Evolutionary conservation across 2,329 filamentous ascomycete genomes (phyloP).

Genomic region (Trichoderma arundinaceum): DNA sequence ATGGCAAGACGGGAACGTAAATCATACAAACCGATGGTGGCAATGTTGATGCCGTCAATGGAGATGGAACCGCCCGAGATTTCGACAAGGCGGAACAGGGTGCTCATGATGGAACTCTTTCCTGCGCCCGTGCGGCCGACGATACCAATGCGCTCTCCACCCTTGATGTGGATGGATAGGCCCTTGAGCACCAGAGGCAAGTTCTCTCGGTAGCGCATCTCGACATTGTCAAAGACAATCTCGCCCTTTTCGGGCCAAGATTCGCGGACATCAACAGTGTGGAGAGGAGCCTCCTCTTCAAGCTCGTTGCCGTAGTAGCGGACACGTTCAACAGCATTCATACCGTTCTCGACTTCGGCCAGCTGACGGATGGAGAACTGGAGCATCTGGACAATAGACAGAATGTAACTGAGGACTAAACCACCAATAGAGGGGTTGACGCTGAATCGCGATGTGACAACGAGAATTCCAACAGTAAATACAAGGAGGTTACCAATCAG

Average conservation of each 20-base stretch:
- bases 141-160: constrained; percentile 80
- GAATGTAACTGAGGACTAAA: constrained; percentile 89
- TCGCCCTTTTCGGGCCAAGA: constrained; percentile 88
- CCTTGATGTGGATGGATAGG: constrained; percentile 72
- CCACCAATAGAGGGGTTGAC: constrained; percentile 85
- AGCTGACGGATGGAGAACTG: constrained; percentile 94
- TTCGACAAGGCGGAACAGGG: constrained; percentile 77
- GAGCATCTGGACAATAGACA: constrained; percentile 92
- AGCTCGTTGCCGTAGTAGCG: constrained; percentile 87
- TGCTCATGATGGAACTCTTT: constrained; percentile 83
- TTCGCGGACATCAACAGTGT: constrained; percentile 72
- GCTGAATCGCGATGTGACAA: constrained; percentile 87
- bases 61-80: constrained; percentile 66
- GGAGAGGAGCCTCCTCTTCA: constrained; percentile 86
- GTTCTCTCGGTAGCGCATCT: constrained; percentile 77
- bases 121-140: constrained; percentile 83
- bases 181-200: constrained; percentile 76
- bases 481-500: constrained; percentile 83
- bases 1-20: constrained; percentile 78
- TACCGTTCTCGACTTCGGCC: constrained; percentile 95
- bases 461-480: constrained; percentile 85
- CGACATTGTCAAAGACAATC: constrained; percentile 74
- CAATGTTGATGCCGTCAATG: constrained; percentile 72
- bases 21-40: constrained; percentile 75
- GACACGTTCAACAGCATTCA: constrained; percentile 94